Conservation (phyloP, 2,329 filamentous ascomycete species). For the Gnomoniopsis sp. region DNA sequence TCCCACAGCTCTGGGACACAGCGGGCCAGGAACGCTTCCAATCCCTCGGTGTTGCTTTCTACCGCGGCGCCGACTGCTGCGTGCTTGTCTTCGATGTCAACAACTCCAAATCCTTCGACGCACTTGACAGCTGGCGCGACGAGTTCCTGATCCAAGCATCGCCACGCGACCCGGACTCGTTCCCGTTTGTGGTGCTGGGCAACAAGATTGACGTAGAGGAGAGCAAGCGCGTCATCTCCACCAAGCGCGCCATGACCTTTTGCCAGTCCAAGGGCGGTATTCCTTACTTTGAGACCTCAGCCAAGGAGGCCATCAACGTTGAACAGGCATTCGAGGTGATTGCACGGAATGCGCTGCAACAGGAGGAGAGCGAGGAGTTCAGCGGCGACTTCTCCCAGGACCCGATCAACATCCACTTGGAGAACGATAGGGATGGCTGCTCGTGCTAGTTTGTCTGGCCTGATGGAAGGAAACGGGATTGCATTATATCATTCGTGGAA, state of each 20-base stretch:
- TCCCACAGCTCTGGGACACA: conserved; percentile 87
- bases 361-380: conserved; percentile 98
- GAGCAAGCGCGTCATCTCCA: conserved; percentile 94
- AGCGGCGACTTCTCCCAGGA: conserved; percentile 89
- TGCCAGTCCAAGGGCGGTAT: conserved; percentile 97
- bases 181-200: conserved; percentile 95
- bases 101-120: conserved; percentile 98
- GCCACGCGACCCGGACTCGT: conserved; percentile 92
- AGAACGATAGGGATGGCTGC: conserved; percentile 89
- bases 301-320: conserved; percentile 97
- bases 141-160: conserved; percentile 98
- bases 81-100: conserved; percentile 98
- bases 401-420: conserved; percentile 96
- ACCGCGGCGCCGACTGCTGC: conserved; percentile 95
- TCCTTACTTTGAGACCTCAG: conserved; percentile 98
- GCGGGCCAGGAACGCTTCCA: conserved; percentile 94
- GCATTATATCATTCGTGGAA: neutral
- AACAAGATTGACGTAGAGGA: conserved; percentile 99
- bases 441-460: conserved; percentile 62
- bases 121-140: conserved; percentile 95
- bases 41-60: conserved; percentile 94
- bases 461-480: neutral
- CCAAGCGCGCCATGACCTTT: conserved; percentile 94
- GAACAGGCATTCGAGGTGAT: conserved; percentile 86
- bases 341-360: conserved; percentile 87